Percentiles rank a stretch among this genome's conserved stretches.
phyloP scores from a whole-genome alignment of 2,329 filamentous ascomycete species.

The Fusarium sp. region DNA sequence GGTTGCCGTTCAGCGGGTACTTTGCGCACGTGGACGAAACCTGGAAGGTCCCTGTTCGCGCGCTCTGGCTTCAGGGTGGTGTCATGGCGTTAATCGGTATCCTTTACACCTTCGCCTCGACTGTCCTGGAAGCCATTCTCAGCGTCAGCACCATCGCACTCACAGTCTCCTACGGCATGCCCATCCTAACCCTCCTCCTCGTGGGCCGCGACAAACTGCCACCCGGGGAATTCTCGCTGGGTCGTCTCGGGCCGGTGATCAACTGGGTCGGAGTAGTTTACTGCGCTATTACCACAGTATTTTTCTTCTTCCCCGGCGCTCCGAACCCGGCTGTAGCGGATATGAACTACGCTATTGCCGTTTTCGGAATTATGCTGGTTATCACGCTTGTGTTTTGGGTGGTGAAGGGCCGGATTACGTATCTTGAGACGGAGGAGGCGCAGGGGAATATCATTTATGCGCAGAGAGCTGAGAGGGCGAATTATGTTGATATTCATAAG shows the following conservation, averaged over 20 bases:
- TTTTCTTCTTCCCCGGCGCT: slow-evolving; percentile 64
- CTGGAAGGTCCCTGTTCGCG: slow-evolving; percentile 64
- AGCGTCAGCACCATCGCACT: slow-evolving; percentile 67
- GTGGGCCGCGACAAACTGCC: slow-evolving; percentile 65
- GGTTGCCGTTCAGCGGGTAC: slow-evolving; percentile 58
- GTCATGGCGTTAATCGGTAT: slow-evolving; percentile 60
- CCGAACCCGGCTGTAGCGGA: slow-evolving; percentile 60
- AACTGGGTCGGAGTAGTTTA: slow-evolving; percentile 64
- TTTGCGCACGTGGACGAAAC: slow-evolving; percentile 55
- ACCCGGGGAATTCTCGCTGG: slow-evolving; percentile 58
- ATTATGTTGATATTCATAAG: slow-evolving; percentile 26
- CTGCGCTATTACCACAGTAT: slow-evolving; percentile 63
- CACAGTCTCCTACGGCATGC: slow-evolving; percentile 61
- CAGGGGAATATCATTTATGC: slow-evolving; percentile 42
- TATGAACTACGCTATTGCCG: slow-evolving; percentile 69
- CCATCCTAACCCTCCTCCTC: slow-evolving; percentile 60
- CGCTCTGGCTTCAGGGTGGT: slow-evolving; percentile 63
- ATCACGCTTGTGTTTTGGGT: slow-evolving; percentile 63
- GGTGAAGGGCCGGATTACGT: slow-evolving; percentile 56
- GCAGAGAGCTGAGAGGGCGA: slow-evolving; percentile 28
- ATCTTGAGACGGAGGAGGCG: slow-evolving; percentile 45
- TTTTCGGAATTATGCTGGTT: slow-evolving; percentile 66
- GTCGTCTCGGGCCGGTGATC: slow-evolving; percentile 55
- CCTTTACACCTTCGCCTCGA: slow-evolving; percentile 65
- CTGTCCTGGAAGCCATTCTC: slow-evolving; percentile 64